phyloP scores from a whole-genome alignment of 768 basidiomycete species.

The Phanerochaete sordida region DNA sequence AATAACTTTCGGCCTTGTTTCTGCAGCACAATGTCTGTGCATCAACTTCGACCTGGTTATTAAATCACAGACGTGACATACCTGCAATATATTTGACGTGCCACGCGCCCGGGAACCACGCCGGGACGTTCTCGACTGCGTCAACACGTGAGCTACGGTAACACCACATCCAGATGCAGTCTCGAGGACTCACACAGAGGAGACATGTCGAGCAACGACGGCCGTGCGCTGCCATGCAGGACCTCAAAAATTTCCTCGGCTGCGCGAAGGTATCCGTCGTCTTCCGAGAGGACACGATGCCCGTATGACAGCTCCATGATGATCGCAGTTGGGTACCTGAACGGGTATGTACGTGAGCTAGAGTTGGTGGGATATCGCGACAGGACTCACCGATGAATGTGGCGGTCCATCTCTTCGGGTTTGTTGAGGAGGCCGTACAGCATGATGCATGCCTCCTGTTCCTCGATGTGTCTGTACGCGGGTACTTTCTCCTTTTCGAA shows the following conservation, averaged over 20 bases:
- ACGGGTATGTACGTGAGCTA: not conserved
- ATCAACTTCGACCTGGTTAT: too few species aligned
- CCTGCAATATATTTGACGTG: constrained; percentile 1
- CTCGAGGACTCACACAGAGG: not conserved
- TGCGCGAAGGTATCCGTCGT: constrained; percentile 27
- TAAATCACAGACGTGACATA: not conserved
- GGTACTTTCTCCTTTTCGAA: constrained; percentile 9
- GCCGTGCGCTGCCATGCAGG: not conserved
- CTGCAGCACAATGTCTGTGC: too few species aligned
- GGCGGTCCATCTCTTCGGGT: constrained; percentile 20
- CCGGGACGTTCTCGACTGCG: constrained; percentile 2
- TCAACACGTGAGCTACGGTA: not conserved
- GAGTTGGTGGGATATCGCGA: not conserved
- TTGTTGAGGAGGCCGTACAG: constrained; percentile 22
- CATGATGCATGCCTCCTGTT: constrained; percentile 22
- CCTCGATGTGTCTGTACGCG: constrained; percentile 22
- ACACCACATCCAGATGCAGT: not conserved
- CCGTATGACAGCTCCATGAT: constrained; percentile 32
- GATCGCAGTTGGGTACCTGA: constrained; percentile 21
- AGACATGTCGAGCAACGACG: not conserved
- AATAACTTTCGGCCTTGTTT: constrained; percentile 1
- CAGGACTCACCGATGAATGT: not conserved
- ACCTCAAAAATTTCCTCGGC: constrained; percentile 16
- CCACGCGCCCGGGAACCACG: constrained; percentile 14
- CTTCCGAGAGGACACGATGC: constrained; percentile 24